Evolutionary conservation across 805 yeast species (phyloP).

Genomic region (Lipomyces yamadae): DNA sequence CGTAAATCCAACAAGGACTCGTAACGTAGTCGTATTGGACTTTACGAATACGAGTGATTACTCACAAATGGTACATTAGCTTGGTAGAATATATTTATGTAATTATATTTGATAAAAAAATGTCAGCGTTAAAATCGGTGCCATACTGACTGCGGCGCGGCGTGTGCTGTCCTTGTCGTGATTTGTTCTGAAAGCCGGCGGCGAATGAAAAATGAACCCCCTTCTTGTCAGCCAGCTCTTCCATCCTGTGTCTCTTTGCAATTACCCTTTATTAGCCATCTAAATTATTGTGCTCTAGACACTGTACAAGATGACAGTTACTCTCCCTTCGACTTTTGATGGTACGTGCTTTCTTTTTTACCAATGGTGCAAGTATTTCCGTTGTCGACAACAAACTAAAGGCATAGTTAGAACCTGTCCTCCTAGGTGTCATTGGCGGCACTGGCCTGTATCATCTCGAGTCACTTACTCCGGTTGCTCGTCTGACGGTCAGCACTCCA

Average conservation of each 20-base stretch:
- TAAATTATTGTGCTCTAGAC: not conserved
- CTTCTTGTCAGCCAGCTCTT: not conserved
- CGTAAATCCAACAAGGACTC: too few species aligned
- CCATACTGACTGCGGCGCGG: too few species aligned
- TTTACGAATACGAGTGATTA: too few species aligned
- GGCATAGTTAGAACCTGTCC: constrained; percentile 58
- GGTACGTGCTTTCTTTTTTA: constrained; percentile 26
- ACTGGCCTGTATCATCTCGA: constrained; percentile 94
- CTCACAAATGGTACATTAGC: too few species aligned
- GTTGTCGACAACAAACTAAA: not conserved
- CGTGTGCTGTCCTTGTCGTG: too few species aligned
- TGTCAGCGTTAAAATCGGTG: too few species aligned
- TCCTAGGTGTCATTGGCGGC: constrained; percentile 92
- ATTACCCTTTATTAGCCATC: not conserved
- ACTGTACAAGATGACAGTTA: not conserved
- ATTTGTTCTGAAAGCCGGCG: too few species aligned
- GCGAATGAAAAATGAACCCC: not conserved
- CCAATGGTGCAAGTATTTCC: not conserved
- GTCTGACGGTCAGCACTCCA: constrained; percentile 82
- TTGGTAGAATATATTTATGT: too few species aligned
- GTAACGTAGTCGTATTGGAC: too few species aligned
- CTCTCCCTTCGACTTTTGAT: constrained; percentile 40
- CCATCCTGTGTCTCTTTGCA: not conserved
- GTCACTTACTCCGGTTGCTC: constrained; percentile 82
- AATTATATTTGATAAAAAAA: too few species aligned